Base-by-base conservation (phyloP, 2,329 filamentous ascomycete species). In the Shiraia bambusicola region DNA sequence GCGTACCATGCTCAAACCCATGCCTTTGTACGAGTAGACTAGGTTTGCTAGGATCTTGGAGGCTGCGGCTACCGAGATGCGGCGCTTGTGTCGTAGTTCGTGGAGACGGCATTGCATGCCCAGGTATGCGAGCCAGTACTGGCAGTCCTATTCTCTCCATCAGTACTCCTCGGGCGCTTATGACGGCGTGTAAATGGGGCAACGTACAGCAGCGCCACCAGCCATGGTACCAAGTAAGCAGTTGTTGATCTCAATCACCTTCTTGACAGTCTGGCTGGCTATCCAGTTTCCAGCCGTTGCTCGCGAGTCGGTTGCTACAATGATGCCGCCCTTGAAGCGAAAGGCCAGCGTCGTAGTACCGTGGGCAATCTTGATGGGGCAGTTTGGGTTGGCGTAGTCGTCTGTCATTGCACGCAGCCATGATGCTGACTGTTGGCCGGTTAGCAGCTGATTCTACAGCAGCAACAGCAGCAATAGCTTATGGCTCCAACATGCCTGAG, bases 261-360 rank as follows among this genome's bases (percentile, higher is more conserved):
- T 98, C 84, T 98, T 98, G 67, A 98, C 93, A 39, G 93, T 98
- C 80, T 98, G 93, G 75, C 88, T 95, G 56, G 93, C 93, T 73
- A 98, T 98, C 93, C 93, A 98, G 81, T 93, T 94, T 65, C 93
- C 93, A 22, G 93, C 92, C 34, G 93, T 95, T 47, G 93, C 93
- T 75, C 93, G 84, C 47, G 93, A 98, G 76, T 98, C 93, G 45
- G 93, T 98, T 40, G 92, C 92, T 37, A 98, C 92, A 67, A 98
- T 94, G 74, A 98, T 97, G 68, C 93, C 93, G 63, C 91, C 91
- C 76, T 97, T 84, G 80, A 97, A 98, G 69, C 92, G 85, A 81
- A 98, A 98, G 51, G 91, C 92, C 49, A 98, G 84, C 37, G 93
- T 98, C 45, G 93, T 98, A 49, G 93, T 98, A 68, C 93, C 93